These are phyloP conservation scores for Flaveria brownii DNA, from an alignment of 129 eudicot species.

Conservation along the genomic window DNA sequence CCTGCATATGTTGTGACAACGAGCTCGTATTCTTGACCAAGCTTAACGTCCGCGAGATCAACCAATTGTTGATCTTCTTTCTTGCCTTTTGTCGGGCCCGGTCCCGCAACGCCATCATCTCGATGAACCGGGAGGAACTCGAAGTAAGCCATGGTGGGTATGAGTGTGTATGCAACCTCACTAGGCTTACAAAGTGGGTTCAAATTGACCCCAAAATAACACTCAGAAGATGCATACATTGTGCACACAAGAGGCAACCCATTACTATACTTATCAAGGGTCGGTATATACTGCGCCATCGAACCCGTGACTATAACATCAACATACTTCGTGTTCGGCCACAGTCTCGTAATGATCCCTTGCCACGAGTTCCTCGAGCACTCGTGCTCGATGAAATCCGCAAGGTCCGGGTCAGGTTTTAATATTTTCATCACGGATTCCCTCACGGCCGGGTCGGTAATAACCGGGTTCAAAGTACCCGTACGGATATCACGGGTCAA, in stretches of 20 bases:
- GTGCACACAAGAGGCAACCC: constrained; percentile 14
- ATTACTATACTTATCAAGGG: constrained; percentile 57
- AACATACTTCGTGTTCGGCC: constrained; percentile 69
- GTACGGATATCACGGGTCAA: constrained; percentile 48
- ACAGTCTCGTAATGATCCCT: constrained; percentile 55
- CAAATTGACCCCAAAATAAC: constrained; percentile 45
- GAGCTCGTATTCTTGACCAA: constrained; percentile 62
- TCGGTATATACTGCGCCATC: constrained; percentile 35
- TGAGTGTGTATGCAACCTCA: constrained; percentile 62
- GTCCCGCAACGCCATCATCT: not conserved
- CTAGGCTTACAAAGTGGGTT: constrained; percentile 60
- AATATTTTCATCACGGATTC: not conserved
- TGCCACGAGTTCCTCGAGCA: constrained; percentile 42
- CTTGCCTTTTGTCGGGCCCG: not conserved
- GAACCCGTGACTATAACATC: constrained; percentile 68
- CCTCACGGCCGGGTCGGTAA: constrained; percentile 1
- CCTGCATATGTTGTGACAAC: constrained; percentile 69
- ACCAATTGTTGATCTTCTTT: constrained; percentile 29
- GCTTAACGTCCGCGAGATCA: constrained; percentile 54
- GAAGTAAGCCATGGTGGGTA: constrained; percentile 73
- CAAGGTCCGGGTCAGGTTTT: constrained; percentile 9
- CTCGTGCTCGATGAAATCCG: constrained; percentile 18
- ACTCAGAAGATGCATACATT: constrained; percentile 21
- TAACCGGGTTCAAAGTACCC: constrained; percentile 38
- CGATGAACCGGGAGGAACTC: constrained; percentile 59